These are phyloP conservation scores for Monilinia vaccinii-corymbosi DNA, from an alignment of 2,329 filamentous ascomycete species.

Conservation along the genomic window DNA sequence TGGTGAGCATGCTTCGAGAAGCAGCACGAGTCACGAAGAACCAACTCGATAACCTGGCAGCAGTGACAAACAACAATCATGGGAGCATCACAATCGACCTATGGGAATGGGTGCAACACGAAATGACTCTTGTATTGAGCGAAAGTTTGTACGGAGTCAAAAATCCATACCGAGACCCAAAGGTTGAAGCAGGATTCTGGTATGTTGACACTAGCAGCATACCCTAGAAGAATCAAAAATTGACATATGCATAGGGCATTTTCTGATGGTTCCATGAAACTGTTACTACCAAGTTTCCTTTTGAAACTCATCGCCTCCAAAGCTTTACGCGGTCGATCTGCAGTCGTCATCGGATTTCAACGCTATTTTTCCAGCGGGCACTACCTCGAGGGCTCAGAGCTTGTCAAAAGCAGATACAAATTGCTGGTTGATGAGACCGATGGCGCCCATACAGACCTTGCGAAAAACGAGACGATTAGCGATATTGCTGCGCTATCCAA, in stretches of 20 bases:
- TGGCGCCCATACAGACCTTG: background rate
- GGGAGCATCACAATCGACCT: background rate
- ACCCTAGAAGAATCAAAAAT: too few species aligned
- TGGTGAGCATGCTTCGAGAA: background rate
- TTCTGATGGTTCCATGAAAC: background rate
- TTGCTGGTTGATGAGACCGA: background rate
- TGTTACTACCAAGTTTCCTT: background rate
- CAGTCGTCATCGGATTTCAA: background rate
- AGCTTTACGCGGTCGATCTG: background rate
- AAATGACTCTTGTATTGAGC: background rate
- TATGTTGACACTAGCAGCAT: background rate
- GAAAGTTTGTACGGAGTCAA: conserved; percentile 4
- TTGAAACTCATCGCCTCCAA: background rate
- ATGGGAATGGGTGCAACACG: conserved; percentile 1
- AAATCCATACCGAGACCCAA: conserved; percentile 3
- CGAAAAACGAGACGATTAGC: background rate
- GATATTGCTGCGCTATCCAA: background rate
- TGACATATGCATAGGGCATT: background rate
- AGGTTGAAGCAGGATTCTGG: conserved; percentile 7
- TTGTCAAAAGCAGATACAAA: background rate
- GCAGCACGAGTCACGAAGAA: background rate
- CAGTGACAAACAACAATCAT: background rate
- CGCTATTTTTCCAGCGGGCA: background rate
- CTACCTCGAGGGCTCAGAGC: background rate
- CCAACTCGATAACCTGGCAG: background rate